Percentiles rank a stretch among this genome's conserved stretches.
Evolutionary conservation across 495 filamentous ascomycete species (phyloP).

Genomic region (Aspergillus heteromorphus): DNA sequence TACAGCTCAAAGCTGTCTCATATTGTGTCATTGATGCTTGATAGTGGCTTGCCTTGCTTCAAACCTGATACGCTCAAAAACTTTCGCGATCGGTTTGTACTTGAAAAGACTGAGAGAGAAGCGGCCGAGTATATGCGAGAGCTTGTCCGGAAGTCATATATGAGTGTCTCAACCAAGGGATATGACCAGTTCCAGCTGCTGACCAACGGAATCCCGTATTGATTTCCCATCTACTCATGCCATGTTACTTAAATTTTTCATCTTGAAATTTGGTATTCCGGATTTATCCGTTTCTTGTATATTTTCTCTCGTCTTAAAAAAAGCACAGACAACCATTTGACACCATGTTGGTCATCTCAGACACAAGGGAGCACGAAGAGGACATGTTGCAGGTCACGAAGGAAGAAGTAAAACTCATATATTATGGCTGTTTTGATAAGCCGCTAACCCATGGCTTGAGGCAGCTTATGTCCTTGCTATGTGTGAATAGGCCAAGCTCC

Average conservation of each 20-base stretch:
- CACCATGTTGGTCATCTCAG: too few relatives aligned
- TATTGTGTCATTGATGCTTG: constrained; percentile 91
- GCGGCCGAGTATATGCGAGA: constrained; percentile 92
- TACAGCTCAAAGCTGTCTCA: constrained; percentile 81
- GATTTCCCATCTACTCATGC: background rate
- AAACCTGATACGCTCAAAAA: constrained; percentile 92
- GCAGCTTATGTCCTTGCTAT: too few relatives aligned
- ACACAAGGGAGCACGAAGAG: too few relatives aligned
- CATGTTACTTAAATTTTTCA: too few relatives aligned
- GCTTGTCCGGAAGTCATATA: constrained; percentile 79
- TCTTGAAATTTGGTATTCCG: too few relatives aligned
- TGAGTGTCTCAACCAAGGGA: constrained; percentile 80
- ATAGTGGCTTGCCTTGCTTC: constrained; percentile 95
- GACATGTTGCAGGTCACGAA: background rate
- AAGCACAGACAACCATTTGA: too few relatives aligned
- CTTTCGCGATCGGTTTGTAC: constrained; percentile 87
- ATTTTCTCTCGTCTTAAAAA: too few relatives aligned
- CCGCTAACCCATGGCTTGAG: too few relatives aligned
- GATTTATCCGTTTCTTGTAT: too few relatives aligned
- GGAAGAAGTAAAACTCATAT: too few relatives aligned
- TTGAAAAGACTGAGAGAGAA: constrained; percentile 90
- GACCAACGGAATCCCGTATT: constrained; percentile 97
- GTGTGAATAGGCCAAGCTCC: too few relatives aligned
- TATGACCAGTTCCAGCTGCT: constrained; percentile 97
- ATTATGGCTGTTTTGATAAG: too few relatives aligned